Evolutionary conservation across 2,329 filamentous ascomycete genomes (phyloP).

Genomic region (Alternaria sp.): DNA sequence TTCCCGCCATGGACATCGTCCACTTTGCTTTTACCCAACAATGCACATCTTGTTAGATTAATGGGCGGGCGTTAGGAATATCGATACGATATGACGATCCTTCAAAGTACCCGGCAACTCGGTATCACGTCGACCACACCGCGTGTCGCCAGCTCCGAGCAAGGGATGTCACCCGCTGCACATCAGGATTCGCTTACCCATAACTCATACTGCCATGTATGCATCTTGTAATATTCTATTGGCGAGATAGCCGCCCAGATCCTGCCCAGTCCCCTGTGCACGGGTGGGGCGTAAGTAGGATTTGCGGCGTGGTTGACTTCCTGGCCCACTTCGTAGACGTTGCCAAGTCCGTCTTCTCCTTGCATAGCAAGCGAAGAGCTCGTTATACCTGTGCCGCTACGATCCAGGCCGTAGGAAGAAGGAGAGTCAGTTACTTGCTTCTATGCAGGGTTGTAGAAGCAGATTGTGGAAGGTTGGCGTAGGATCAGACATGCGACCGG

Average conservation of each 20-base stretch:
- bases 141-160: neutral
- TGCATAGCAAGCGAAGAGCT: neutral
- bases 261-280: neutral
- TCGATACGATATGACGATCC: neutral
- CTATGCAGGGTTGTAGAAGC: neutral
- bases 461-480: neutral
- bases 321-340: neutral
- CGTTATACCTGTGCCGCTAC: neutral
- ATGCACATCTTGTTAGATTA: neutral
- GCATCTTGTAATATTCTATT: neutral
- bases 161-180: neutral
- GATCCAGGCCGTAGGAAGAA: neutral
- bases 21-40: neutral
- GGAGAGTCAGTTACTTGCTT: neutral
- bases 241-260: constrained; percentile 1
- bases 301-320: neutral
- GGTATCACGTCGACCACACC: constrained; percentile 2
- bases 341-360: constrained; percentile 6
- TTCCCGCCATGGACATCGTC: neutral
- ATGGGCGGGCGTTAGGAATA: neutral
- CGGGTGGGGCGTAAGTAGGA: neutral
- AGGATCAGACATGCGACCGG: neutral
- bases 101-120: neutral
- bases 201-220: neutral
- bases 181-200: neutral